Evolutionary conservation across 495 filamentous ascomycete species (phyloP).

Genomic region (Cenococcum geophilum): DNA sequence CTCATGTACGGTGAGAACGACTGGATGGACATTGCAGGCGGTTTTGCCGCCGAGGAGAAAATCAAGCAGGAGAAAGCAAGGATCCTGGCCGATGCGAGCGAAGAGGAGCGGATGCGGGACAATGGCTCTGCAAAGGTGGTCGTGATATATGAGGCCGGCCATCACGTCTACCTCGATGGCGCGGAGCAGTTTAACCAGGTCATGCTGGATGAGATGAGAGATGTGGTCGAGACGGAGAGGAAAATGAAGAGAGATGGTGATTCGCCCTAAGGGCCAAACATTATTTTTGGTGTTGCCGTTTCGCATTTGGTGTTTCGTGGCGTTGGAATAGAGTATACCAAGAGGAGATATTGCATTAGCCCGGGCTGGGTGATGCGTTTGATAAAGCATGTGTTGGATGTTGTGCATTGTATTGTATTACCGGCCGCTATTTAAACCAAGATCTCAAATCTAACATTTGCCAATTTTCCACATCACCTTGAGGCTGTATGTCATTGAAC

Average conservation of each 20-base stretch:
- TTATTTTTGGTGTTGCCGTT: too few relatives aligned
- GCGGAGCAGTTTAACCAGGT: conserved; percentile 81
- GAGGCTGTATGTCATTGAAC: too few relatives aligned
- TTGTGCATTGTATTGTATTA: too few relatives aligned
- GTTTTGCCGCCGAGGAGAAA: conserved; percentile 73
- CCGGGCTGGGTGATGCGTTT: too few relatives aligned
- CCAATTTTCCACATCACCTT: too few relatives aligned
- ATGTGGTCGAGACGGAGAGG: conserved; percentile 42
- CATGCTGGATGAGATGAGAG: conserved; percentile 71
- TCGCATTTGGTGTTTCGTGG: too few relatives aligned
- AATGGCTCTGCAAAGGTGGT: conserved; percentile 77
- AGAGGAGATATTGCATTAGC: too few relatives aligned
- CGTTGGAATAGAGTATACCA: too few relatives aligned
- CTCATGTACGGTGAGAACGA: conserved; percentile 96
- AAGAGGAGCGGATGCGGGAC: conserved; percentile 63
- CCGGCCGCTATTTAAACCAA: too few relatives aligned
- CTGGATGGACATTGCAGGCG: conserved; percentile 95
- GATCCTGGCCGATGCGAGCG: conserved; percentile 52
- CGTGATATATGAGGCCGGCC: conserved; percentile 74
- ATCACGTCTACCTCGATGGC: conserved; percentile 90
- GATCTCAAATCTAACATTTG: too few relatives aligned
- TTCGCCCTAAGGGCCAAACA: too few relatives aligned
- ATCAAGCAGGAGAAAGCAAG: conserved; percentile 60
- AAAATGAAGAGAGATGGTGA: background rate
- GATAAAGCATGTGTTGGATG: too few relatives aligned